Evolutionary conservation across 768 basidiomycete genomes (phyloP).

Genomic region (Leccinum pellstonianum): DNA sequence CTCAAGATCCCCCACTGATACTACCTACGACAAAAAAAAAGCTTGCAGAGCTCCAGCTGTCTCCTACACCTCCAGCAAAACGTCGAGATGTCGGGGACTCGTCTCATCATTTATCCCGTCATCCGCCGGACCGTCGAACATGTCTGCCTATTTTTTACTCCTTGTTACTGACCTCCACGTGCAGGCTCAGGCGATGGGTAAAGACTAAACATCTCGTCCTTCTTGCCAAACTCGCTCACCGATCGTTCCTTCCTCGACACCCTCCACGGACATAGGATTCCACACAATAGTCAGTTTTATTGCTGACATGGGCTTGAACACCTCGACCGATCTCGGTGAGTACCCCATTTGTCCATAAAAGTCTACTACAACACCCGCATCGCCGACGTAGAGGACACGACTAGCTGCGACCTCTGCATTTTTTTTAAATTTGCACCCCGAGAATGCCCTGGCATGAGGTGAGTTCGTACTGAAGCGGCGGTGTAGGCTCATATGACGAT

Average conservation of each 20-base stretch:
- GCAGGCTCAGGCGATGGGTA: conserved; percentile 43
- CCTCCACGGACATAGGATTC: conserved; percentile 53
- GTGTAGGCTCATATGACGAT: conserved; percentile 82
- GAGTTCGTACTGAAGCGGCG: conserved; percentile 27
- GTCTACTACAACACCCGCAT: conserved; percentile 91
- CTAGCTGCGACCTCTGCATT: conserved; percentile 65
- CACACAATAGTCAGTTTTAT: too few species aligned
- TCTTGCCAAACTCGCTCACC: conserved; percentile 67
- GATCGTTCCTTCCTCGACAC: conserved; percentile 92
- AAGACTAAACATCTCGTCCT: conserved; percentile 73
- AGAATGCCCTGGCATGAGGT: conserved; percentile 98
- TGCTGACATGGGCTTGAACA: too few species aligned
- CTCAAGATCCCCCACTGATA: not conserved
- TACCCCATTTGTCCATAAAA: conserved; percentile 53
- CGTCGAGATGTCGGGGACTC: conserved; percentile 94
- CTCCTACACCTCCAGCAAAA: conserved; percentile 97
- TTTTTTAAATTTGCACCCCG: conserved; percentile 48
- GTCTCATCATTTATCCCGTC: conserved; percentile 85
- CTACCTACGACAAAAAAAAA: conserved; percentile 62
- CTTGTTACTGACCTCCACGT: conserved; percentile 14
- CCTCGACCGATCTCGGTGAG: too few species aligned
- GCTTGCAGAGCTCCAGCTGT: conserved; percentile 95
- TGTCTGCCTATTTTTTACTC: conserved; percentile 25
- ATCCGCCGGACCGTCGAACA: conserved; percentile 87
- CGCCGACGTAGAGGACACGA: conserved; percentile 81